Base-by-base conservation (phyloP, 768 basidiomycete species). In the Amanita muscaria region DNA sequence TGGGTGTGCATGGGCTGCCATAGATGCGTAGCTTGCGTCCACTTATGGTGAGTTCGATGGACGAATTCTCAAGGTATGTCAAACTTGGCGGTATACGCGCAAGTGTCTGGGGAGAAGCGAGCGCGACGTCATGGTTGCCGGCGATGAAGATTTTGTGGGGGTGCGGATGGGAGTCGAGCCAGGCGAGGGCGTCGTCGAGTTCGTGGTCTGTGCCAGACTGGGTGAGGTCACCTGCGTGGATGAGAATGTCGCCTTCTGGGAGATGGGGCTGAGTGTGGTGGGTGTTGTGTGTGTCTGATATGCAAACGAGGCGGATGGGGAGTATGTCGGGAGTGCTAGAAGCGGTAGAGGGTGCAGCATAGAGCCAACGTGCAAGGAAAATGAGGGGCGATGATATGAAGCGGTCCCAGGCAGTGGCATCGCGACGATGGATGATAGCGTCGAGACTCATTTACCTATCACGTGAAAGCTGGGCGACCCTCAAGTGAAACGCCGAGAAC, bases 221-320 rank as follows among this genome's bases (percentile, higher is more conserved):
- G 7, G 68, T 67, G 25, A 70, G 59, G 47, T 69, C 64, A 9
- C 65, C 69, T 4, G 67, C 57, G 36, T 69, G 67, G 35, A 70
- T 63, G 29, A 69, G 59, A 37, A 69, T 61, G 51, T 70, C 66
- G 42, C 67, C 68, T 22, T 48, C 21, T 33, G 69, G 68, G 27
- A 68, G 51, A 15, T 51, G 23, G 5, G 63, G 52, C 25, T 52
- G 52, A 9, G 49, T 33, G 23, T 16, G 4, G 33, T 65, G 64
- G 15, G 52, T 49, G 50, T 59, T 66, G 50, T 66, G 68, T 5
- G 66, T 69, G 40, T 70, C 69, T 5, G 66, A 64, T 42, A 69
- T 59, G 55, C 61, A 62, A 37, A 70, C 62, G 37, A 69, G 24
- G 29, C 60, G 59, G 10, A 63, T 47, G 36, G 29, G 44, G 19